A percentile compares a stretch with the other conserved stretches of the same genome.
Conservation (phyloP, 345 rosid genomes). For the Rhizophora mangle region DNA sequence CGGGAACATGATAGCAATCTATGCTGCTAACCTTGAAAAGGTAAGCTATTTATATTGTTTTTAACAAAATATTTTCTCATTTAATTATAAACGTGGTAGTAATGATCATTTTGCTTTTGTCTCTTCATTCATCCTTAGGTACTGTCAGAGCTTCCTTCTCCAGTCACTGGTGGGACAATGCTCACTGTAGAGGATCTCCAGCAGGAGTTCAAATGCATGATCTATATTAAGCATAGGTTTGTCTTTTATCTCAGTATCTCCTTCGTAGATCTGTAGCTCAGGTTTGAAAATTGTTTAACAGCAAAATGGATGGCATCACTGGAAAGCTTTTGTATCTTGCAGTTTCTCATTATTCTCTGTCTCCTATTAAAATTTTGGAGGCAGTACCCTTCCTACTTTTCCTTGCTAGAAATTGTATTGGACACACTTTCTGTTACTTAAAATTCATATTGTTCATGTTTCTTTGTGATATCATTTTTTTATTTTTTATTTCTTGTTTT, state of each 20-base stretch:
- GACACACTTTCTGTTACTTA: too few relatives aligned
- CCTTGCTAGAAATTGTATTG: too few relatives aligned
- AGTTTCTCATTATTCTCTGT: background rate
- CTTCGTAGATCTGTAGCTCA: background rate
- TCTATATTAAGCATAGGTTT: conserved; percentile 89
- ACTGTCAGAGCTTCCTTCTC: conserved; percentile 76
- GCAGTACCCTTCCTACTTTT: background rate
- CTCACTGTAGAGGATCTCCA: conserved; percentile 84
- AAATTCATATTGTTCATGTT: too few relatives aligned
- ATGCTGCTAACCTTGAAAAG: conserved; percentile 90
- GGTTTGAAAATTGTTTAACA: background rate
- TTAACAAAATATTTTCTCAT: background rate
- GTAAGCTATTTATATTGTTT: conserved; percentile 27
- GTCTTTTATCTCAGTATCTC: conserved; percentile 5
- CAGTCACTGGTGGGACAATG: conserved; percentile 64
- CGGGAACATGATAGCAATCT: conserved; percentile 62
- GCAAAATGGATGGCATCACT: background rate
- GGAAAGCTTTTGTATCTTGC: background rate
- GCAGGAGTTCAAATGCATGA: conserved; percentile 83
- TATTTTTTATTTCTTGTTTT: too few relatives aligned
- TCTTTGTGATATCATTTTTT: too few relatives aligned
- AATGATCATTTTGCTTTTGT: conserved; percentile 2
- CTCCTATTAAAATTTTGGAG: background rate
- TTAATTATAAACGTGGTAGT: background rate
- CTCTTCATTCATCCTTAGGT: conserved; percentile 32